Evolutionary conservation across 23 red algal species (phyloP), one percentile per base, ranked within the genome.

Genomic region (Pyropia yezoensis): DNA sequence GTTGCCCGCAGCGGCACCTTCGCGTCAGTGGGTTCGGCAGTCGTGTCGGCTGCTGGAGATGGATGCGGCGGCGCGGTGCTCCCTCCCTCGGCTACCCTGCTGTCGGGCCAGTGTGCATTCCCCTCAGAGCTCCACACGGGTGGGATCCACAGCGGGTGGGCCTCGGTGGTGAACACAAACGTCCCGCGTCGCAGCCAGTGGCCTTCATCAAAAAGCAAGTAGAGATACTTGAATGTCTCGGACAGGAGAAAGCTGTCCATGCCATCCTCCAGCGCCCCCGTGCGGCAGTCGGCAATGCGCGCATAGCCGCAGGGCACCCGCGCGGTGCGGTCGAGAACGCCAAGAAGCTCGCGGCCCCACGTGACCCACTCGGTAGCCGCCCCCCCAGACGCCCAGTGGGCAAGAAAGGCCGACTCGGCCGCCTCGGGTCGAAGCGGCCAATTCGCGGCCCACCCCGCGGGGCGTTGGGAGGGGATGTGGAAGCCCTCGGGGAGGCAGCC

Each of bases 141-240:
- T 32, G 78, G 27, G 64, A 85, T 76, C 27, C 29, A 63, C 56
- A 90, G 73, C 27, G 85, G 85, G 30, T 90, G 85, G 14, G 85
- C 88, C 61, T 95, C 89, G 15, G 89, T 95, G 6, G 57, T 87
- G 25, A 95, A 73, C 13, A 95, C 71, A 56, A 63, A 91, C 33
- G 18, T 22, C 18, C 75, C 77, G 7, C 30, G 67, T 11, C 70
- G 80, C 16, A 84, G 53, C 82, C 76, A 82, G 45, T 95, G 81
- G 11, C 71, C 64, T 47, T 32, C 50, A 12, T 51, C 29, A 50
- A 95, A 80, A 19, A 87, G 70, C 1, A 95, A 54, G 55, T 85
- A 95, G 14, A 95, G 29, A 69, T 95, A 95, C 73, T 95, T 95
- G 59, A 85, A 75, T 0, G 89, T 95, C 51, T 95, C 89, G 50